Conservation (phyloP, 768 basidiomycete genomes). For the Mycena venus region DNA sequence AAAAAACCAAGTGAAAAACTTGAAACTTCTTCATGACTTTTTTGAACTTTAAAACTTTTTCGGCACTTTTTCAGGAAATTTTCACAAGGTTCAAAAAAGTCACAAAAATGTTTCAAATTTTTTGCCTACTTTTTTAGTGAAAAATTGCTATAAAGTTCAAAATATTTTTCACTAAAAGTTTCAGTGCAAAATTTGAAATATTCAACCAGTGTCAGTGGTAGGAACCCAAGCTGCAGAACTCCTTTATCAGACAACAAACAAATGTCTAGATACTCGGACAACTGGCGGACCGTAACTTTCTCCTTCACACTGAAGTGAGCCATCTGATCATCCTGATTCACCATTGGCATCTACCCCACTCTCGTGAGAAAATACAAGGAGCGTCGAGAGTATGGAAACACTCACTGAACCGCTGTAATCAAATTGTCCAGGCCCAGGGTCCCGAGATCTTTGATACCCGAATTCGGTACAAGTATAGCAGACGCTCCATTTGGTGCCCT, state of each 20-base stretch:
- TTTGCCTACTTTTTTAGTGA: no score
- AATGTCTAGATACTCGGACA: not conserved
- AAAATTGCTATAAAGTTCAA: no score
- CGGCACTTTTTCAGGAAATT: no score
- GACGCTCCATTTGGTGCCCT: slow-evolving; percentile 10
- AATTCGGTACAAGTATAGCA: slow-evolving; percentile 14
- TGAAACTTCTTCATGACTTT: no score
- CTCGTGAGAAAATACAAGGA: slow-evolving; percentile 16
- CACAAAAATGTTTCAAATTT: no score
- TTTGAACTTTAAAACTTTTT: no score
- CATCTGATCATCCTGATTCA: slow-evolving; percentile 21
- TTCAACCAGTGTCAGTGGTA: not conserved
- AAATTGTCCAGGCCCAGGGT: slow-evolving; percentile 11
- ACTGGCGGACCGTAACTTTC: not conserved
- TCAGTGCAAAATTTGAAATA: no score
- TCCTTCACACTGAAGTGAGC: slow-evolving; percentile 10
- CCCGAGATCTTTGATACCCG: slow-evolving; percentile 11
- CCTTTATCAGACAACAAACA: not conserved
- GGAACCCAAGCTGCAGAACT: not conserved
- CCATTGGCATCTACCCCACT: slow-evolving; percentile 21
- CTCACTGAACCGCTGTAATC: slow-evolving; percentile 14
- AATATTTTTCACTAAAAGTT: no score
- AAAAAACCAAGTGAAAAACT: no score
- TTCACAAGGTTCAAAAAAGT: no score
- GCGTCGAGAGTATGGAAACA: slow-evolving; percentile 17